Evolutionary conservation across 2,329 filamentous ascomycete species (phyloP).

Genomic region (Pyricularia sp.): DNA sequence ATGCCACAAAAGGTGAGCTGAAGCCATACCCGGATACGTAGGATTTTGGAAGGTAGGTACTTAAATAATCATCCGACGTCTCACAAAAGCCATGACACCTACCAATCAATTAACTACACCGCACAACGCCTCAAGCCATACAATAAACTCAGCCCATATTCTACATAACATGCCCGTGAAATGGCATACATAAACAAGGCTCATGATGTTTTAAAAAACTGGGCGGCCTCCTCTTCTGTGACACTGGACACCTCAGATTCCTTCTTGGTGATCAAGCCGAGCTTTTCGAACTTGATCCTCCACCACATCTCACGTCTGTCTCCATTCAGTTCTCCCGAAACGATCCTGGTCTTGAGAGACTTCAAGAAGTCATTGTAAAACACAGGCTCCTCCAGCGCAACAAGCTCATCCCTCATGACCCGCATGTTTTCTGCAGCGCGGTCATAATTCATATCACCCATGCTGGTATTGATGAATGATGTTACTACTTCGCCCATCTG

Average conservation of each 20-base stretch:
- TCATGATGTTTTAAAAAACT: slow-evolving; percentile 17
- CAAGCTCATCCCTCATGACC: slow-evolving; percentile 69
- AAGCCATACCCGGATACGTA: no score
- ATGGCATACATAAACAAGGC: neutral
- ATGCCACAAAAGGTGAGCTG: no score
- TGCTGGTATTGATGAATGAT: slow-evolving; percentile 58
- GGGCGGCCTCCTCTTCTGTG: slow-evolving; percentile 59
- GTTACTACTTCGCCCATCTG: slow-evolving; percentile 69
- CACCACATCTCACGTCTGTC: slow-evolving; percentile 80
- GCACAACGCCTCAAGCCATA: neutral
- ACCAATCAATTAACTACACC: neutral
- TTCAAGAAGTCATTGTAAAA: slow-evolving; percentile 68
- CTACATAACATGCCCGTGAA: neutral
- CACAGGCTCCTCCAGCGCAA: slow-evolving; percentile 63
- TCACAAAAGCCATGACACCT: neutral
- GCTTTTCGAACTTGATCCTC: slow-evolving; percentile 51
- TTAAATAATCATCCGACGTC: neutral
- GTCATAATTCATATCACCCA: slow-evolving; percentile 67
- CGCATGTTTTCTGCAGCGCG: slow-evolving; percentile 67
- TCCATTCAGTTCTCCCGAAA: slow-evolving; percentile 62
- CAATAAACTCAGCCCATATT: neutral
- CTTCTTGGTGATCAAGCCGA: slow-evolving; percentile 64
- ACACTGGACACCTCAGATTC: slow-evolving; percentile 57
- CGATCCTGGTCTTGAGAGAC: slow-evolving; percentile 62
- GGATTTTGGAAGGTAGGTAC: no score